Percentiles rank a stretch among this genome's conserved stretches.
These are phyloP conservation scores for Usnea hakonensis DNA, from an alignment of 495 filamentous ascomycete species.

Conservation along the genomic window DNA sequence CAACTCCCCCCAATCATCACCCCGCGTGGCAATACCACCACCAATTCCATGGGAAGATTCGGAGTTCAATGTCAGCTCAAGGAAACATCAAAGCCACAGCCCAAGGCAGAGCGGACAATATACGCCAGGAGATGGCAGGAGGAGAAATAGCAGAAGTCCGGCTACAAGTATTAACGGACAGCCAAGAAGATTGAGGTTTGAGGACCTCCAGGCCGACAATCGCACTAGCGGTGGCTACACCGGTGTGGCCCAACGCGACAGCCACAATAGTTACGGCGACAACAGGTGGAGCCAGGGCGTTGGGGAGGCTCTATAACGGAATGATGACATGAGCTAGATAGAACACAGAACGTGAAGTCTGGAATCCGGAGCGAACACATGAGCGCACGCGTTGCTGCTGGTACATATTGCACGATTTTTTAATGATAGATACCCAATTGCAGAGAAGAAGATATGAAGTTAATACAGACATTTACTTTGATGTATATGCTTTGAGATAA, in stretches of 20 bases:
- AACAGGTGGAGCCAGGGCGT: slow-evolving; percentile 19
- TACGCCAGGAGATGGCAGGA: slow-evolving; percentile 1
- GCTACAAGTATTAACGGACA: slow-evolving; percentile 26
- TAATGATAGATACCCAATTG: slow-evolving; percentile 11
- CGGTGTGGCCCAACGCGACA: slow-evolving; percentile 5
- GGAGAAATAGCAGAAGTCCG: slow-evolving; percentile 21
- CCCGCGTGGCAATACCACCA: slow-evolving; percentile 8
- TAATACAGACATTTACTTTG: background rate
- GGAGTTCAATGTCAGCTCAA: background rate
- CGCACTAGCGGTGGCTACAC: slow-evolving; percentile 1
- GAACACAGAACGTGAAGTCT: background rate
- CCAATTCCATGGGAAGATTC: slow-evolving; percentile 21
- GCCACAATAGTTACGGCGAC: slow-evolving; percentile 9
- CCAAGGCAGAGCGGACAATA: slow-evolving; percentile 15
- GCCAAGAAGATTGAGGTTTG: slow-evolving; percentile 22
- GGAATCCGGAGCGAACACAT: background rate
- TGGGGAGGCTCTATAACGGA: slow-evolving; percentile 18
- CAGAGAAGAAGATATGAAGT: background rate
- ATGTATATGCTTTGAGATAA: background rate
- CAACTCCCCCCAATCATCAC: slow-evolving; percentile 12
- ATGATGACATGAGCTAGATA: background rate
- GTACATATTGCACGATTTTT: background rate
- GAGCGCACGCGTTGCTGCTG: background rate
- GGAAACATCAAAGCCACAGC: slow-evolving; percentile 8
- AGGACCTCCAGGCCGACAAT: slow-evolving; percentile 18